These are phyloP conservation scores for Apiotrichum akiyoshidainum DNA, from an alignment of 1,284 basidiomycete genomes.

Conservation along the genomic window DNA sequence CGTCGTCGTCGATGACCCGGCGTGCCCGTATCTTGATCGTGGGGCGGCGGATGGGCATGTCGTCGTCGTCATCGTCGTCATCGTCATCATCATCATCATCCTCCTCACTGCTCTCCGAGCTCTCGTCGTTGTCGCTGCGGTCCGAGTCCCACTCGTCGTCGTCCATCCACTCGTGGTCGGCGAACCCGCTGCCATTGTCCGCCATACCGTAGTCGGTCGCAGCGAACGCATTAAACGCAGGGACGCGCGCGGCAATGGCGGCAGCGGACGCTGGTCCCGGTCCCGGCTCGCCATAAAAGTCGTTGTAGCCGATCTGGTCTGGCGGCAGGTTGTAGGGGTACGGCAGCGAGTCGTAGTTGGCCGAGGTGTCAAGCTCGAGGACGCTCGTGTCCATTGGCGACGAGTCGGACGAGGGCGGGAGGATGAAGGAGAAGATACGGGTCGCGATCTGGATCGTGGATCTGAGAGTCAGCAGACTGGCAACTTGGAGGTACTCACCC, in stretches of 20 bases:
- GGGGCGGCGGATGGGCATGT: slow-evolving; percentile 8
- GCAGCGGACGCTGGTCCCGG: slow-evolving; percentile 38
- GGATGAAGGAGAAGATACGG: slow-evolving; percentile 92
- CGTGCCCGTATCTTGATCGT: slow-evolving; percentile 13
- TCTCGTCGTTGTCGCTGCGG: slow-evolving; percentile 29
- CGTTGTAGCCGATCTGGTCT: slow-evolving; percentile 37
- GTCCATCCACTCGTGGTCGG: slow-evolving; percentile 23
- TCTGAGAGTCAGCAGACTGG: slow-evolving; percentile 52
- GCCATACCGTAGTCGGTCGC: slow-evolving; percentile 40
- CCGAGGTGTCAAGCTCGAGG: slow-evolving; percentile 25
- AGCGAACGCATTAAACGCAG: slow-evolving; percentile 49
- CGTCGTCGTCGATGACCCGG: slow-evolving; percentile 15
- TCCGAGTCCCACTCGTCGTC: slow-evolving; percentile 30
- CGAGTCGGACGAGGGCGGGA: slow-evolving; percentile 58
- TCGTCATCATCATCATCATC: slow-evolving; percentile 26
- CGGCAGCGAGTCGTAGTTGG: slow-evolving; percentile 31
- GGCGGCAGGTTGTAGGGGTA: slow-evolving; percentile 46
- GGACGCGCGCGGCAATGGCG: slow-evolving; percentile 33
- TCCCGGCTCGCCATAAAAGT: slow-evolving; percentile 33
- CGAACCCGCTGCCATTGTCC: slow-evolving; percentile 21
- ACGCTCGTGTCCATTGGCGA: slow-evolving; percentile 35
- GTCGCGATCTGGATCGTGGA: slow-evolving; percentile 99
- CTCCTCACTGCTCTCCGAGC: slow-evolving; percentile 11
- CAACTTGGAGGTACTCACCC: slow-evolving; percentile 56
- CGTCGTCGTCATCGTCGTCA: slow-evolving; percentile 15